A percentile compares a stretch with the other conserved stretches of the same genome.
These are phyloP conservation scores for Croton setiger DNA, from an alignment of 441 rosid genomes.

Conservation along the genomic window DNA sequence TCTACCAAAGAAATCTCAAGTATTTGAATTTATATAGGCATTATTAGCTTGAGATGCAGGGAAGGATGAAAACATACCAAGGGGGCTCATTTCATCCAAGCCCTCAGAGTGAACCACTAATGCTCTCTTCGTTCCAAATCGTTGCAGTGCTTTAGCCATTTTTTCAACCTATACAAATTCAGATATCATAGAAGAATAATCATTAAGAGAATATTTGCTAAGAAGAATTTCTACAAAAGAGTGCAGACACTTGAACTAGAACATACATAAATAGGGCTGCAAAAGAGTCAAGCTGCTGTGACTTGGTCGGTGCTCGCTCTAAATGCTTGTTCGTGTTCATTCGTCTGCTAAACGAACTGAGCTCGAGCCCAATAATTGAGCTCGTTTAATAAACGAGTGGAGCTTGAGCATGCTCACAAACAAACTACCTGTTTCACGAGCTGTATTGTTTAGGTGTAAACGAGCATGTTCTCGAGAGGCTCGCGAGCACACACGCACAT, in stretches of 20 bases:
- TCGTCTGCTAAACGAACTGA: too few species aligned
- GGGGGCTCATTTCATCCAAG: constrained; percentile 95
- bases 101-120: constrained; percentile 95
- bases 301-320: too few species aligned
- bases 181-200: constrained; percentile 14
- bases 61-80: constrained; percentile 44
- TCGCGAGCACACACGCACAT: too few species aligned
- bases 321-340: too few species aligned
- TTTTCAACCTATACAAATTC: constrained; percentile 73
- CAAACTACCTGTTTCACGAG: too few species aligned
- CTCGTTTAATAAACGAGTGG: too few species aligned
- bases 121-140: constrained; percentile 87
- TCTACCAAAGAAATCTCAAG: constrained; percentile 1
- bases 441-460: too few species aligned
- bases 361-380: too few species aligned
- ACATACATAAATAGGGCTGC: not conserved
- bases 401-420: too few species aligned
- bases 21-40: not conserved
- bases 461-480: too few species aligned
- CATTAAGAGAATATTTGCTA: constrained; percentile 12
- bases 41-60: not conserved
- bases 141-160: constrained; percentile 91
- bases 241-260: not conserved
- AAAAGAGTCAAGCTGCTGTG: too few species aligned
- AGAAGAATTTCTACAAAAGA: not conserved